Base-by-base conservation (phyloP, 176 grass and related monocot genomes). In the Oryza glumipatula region DNA sequence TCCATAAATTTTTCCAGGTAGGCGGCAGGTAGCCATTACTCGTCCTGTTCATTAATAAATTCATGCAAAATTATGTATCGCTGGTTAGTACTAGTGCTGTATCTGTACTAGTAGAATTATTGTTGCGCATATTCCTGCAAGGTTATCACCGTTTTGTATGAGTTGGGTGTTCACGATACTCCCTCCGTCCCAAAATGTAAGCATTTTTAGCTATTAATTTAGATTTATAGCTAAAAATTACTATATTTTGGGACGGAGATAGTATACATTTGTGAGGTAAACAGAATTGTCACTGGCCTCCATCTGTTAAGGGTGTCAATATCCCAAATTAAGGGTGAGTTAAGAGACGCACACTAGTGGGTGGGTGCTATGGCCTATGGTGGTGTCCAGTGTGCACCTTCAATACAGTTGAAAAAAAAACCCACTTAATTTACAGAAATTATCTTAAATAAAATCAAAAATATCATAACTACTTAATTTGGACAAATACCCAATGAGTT, bases 1-100 rank as follows among this genome's bases (percentile, higher is more conserved):
- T 22, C 11, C 41, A 7, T 61, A 15, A 65, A 24, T 41, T 70
- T 70, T 74, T 48, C 70, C 16, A 70, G 30, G 7, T 51, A 32
- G 70, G 39, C 0, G 83, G 70, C 70, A 76, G 87, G 36, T 49
- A 65, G 30, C 43, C 64, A 85, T 89, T 81, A 38, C 70, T 76
- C 12, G 44, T 14, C 71, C 38, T 70, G 49, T 58, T 51, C 26
- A 46, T 28, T 61, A 41, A 46, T 28, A 39, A 10, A 26, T 22
- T 54, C 44, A 60, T 77, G 46, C 3, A 67, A 10, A 12, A 10
- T 65, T 17, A 72, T 47, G 70, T 36, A 17, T 68, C 23, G 65
- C 14, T 32, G 4, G 22, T 12, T 66, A 72, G 11, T 43, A 36
- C 35, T 36, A 70, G 19, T 71, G 73, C 19, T 10, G 5, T n/a